These are phyloP conservation scores for Terana coerulea DNA, from an alignment of 768 basidiomycete genomes.

Conservation along the genomic window DNA sequence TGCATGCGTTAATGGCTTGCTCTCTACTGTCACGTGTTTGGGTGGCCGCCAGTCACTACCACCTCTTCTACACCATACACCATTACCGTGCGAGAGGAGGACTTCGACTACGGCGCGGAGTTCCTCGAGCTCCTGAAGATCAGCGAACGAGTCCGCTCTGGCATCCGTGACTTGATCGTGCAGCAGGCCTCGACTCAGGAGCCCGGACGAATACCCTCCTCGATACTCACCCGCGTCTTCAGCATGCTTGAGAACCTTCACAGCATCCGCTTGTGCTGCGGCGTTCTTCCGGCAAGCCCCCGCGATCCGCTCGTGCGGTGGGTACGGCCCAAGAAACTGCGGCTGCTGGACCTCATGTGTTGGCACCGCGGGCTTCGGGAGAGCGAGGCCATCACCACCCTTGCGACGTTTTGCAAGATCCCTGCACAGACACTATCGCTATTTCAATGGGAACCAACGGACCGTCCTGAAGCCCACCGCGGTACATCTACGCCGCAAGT, in stretches of 20 bases:
- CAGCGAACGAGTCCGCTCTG: neutral
- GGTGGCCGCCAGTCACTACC: neutral
- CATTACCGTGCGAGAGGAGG: neutral
- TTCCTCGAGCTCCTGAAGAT: neutral
- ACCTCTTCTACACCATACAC: conserved; percentile 1
- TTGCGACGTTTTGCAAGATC: neutral
- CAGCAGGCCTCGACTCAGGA: no score
- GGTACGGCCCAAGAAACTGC: neutral
- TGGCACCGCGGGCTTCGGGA: neutral
- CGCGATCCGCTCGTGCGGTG: neutral
- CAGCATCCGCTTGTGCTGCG: neutral
- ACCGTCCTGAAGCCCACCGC: no score
- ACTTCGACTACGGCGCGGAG: neutral
- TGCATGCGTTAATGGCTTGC: no score
- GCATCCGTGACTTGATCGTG: neutral
- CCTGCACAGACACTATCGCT: neutral
- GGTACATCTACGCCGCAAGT: neutral
- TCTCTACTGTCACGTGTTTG: no score
- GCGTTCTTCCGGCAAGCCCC: neutral
- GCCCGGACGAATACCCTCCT: neutral
- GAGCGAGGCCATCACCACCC: neutral
- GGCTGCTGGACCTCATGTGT: neutral
- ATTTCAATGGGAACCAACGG: neutral
- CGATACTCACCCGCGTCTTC: neutral
- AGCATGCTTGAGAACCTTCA: neutral